A percentile compares a stretch with the other conserved stretches of the same genome.
Conservation (phyloP, 495 filamentous ascomycete species). For the Penicillium cinerascens region DNA sequence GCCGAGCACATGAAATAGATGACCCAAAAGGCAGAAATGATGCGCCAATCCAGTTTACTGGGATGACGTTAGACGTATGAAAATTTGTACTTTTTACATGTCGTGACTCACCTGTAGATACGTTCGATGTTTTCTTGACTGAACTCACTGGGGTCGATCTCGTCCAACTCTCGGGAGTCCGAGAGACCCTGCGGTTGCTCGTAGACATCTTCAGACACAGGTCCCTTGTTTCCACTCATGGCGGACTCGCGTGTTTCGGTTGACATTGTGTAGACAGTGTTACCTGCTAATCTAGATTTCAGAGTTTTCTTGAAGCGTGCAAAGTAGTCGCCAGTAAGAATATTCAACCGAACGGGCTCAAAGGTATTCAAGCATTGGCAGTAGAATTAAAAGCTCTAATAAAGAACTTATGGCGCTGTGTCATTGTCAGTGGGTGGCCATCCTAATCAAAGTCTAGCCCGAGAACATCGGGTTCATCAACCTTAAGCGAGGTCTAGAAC, state of each 20-base stretch:
- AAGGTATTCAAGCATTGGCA: neutral
- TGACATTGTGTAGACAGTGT: constrained; percentile 12
- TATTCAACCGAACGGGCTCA: neutral
- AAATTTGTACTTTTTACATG: neutral
- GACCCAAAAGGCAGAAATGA: constrained; percentile 90
- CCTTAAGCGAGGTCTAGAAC: constrained; percentile 9
- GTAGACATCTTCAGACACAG: constrained; percentile 18
- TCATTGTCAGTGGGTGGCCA: constrained; percentile 3
- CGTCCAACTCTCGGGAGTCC: constrained; percentile 8
- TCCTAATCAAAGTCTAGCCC: neutral
- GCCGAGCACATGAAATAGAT: constrained; percentile 91
- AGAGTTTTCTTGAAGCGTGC: neutral
- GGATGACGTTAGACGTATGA: neutral
- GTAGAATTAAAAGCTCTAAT: neutral
- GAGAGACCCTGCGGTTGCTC: constrained; percentile 20
- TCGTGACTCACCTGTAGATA: constrained; percentile 34
- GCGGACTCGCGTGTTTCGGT: constrained; percentile 6
- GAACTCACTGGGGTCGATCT: constrained; percentile 27
- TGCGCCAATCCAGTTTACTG: constrained; percentile 74
- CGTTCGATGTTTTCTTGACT: constrained; percentile 38
- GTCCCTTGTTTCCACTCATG: constrained; percentile 17
- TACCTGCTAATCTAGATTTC: neutral
- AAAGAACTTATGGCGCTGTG: neutral
- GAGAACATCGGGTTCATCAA: constrained; percentile 1
- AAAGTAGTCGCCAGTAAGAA: neutral